phyloP scores from a whole-genome alignment of 2,329 filamentous ascomycete genomes.

The Neofusicoccum kwambonambiense region DNA sequence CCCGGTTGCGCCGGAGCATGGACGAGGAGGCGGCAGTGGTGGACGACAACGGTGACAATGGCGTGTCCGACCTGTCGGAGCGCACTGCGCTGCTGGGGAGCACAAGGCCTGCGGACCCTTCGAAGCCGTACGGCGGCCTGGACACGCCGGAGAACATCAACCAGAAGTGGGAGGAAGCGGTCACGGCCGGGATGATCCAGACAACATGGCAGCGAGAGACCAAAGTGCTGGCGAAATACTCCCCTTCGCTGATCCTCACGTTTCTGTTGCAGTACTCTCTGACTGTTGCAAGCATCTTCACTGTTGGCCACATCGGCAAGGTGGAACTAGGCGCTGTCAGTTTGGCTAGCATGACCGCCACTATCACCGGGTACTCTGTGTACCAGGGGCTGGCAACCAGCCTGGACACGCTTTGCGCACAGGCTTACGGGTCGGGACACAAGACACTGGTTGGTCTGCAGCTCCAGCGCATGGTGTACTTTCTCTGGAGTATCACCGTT shows the following conservation, averaged over 20 bases:
- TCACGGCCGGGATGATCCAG: conserved; percentile 74
- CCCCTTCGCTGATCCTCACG: conserved; percentile 45
- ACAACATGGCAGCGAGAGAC: conserved; percentile 91
- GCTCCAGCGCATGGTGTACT: conserved; percentile 76
- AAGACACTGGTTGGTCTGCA: conserved; percentile 85
- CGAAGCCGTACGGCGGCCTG: conserved; percentile 45
- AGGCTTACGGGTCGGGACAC: conserved; percentile 89
- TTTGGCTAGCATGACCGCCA: conserved; percentile 52
- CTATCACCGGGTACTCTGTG: conserved; percentile 53
- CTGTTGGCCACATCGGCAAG: conserved; percentile 50
- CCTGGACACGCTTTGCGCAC: conserved; percentile 87
- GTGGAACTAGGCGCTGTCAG: conserved; percentile 49
- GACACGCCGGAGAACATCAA: conserved; percentile 52
- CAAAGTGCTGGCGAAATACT: conserved; percentile 66
- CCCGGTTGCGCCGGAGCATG: conserved; percentile 30
- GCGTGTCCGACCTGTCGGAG: conserved; percentile 36
- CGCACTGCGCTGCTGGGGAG: conserved; percentile 48
- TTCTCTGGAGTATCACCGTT: conserved; percentile 69
- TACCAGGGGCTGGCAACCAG: conserved; percentile 68
- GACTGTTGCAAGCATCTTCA: conserved; percentile 49
- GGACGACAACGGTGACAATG: conserved; percentile 14
- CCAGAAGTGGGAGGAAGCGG: conserved; percentile 62
- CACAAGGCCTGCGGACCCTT: conserved; percentile 31
- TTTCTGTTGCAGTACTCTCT: conserved; percentile 51
- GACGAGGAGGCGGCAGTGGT: conserved; percentile 30